Conservation (phyloP, 179 eudicot species). For the Carnegiea gigantea region DNA sequence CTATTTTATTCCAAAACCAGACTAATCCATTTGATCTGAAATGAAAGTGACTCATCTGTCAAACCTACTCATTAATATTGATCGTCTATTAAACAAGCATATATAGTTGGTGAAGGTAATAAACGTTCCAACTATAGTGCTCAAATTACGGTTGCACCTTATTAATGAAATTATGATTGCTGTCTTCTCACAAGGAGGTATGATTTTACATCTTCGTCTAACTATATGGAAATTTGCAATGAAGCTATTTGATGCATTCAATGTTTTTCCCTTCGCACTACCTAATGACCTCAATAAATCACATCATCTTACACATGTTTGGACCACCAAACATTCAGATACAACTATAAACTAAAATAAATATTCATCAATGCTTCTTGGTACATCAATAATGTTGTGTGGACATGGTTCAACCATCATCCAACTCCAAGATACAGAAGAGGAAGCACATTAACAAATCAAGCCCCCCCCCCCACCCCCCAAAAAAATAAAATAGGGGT, state of each 20-base stretch:
- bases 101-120: no score
- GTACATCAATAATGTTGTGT: background rate
- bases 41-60: no score
- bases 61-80: no score
- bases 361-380: background rate
- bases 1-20: background rate
- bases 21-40: no score
- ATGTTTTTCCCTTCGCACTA: background rate
- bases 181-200: background rate
- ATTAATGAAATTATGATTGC: no score
- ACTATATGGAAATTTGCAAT: background rate
- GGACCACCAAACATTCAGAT: background rate
- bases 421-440: background rate
- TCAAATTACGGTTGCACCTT: no score
- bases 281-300: background rate
- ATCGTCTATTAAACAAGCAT: no score
- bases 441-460: no score
- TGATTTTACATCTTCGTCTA: background rate
- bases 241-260: background rate
- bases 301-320: background rate
- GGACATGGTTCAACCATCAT: background rate
- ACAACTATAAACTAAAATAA: background rate
- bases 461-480: background rate
- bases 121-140: no score
- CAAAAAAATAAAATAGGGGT: background rate